Evolutionary conservation across 768 basidiomycete species (phyloP).

Genomic region (Boletus sp.): DNA sequence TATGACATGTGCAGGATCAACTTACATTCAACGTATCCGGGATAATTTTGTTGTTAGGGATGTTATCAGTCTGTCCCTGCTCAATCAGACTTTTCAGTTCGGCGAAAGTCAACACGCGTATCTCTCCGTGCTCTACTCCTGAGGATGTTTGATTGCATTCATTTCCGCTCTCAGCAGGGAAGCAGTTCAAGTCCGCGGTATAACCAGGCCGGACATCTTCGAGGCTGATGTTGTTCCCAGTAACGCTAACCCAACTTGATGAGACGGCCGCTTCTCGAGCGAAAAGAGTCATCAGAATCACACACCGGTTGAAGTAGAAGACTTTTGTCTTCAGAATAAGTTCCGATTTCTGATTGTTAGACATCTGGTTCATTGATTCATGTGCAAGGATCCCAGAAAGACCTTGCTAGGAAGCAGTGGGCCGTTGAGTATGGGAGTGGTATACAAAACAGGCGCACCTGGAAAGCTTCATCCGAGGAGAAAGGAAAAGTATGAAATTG

Average conservation of each 20-base stretch:
- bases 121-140: conserved; percentile 26
- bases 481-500: conserved; percentile 50
- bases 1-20: conserved; percentile 1
- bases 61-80: conserved; percentile 64
- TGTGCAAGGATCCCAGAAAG: conserved; percentile 52
- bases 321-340: conserved; percentile 52
- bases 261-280: conserved; percentile 32
- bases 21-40: conserved; percentile 64
- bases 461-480: conserved; percentile 52
- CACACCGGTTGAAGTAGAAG: conserved; percentile 71
- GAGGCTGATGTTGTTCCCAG: conserved; percentile 25
- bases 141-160: conserved; percentile 11
- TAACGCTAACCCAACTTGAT: conserved; percentile 26
- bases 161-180: conserved; percentile 21
- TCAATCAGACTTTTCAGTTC: conserved; percentile 71
- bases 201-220: conserved; percentile 23
- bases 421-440: not conserved
- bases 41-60: conserved; percentile 76
- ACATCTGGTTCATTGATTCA: conserved; percentile 33
- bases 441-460: conserved; percentile 40
- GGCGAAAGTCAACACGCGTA: conserved; percentile 55
- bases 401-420: conserved; percentile 51
- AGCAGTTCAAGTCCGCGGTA: conserved; percentile 10
- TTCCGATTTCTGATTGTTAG: conserved; percentile 43
- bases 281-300: conserved; percentile 3